Evolutionary conservation across 257 asterid genomes (phyloP), one percentile per base, ranked within the genome.

Genomic region (Rauvolfia tetraphylla): DNA sequence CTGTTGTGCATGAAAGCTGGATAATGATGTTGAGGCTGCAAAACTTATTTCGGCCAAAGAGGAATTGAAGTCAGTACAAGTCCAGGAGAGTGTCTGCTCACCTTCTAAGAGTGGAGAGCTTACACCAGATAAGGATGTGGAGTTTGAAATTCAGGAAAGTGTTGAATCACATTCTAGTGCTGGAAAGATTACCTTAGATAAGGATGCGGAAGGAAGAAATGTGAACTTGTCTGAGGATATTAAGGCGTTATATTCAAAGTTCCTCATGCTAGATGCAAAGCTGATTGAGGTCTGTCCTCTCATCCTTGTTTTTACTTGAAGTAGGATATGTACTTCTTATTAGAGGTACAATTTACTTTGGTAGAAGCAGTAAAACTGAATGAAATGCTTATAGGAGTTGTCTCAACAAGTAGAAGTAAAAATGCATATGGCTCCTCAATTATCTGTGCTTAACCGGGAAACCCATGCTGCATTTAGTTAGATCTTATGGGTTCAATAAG

Each of bases 241-340:
- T 10, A 86, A 84, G 85, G 91, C 85, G 62, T 69, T 90, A 82
- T 86, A 84, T 71, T 87, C 88, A 65, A 88, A 82, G 83, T 81
- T 90, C 61, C 81, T 82, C 18, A 31, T 80, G 78, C 68, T 93
- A 89, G 89, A 87, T 80, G 77, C 84, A 75, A 86, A 90, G 88
- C 86, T 93, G 73, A 80, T 79, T 74, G 86, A 90, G 97, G 97
- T 93, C 71, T 78, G 88, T 81, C 73, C 78, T 29, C 33, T 80
- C 49, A 39, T 54, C 36, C 15, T 63, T 15, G 42, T 34, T 66
- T 62, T 34, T 54, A 22, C 27, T 62, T 46, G 5, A 69, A 65
- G 11, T n/a, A 34, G 7, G 44, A 71, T 71, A 59, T 4, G 29
- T 61, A 31, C 23, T 29, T 18, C 5, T 58, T 58, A 56, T 54